Percentiles rank a stretch among this genome's conserved stretches.
Evolutionary conservation across 2,329 filamentous ascomycete genomes (phyloP).

Genomic region (Aspergillus hortae): DNA sequence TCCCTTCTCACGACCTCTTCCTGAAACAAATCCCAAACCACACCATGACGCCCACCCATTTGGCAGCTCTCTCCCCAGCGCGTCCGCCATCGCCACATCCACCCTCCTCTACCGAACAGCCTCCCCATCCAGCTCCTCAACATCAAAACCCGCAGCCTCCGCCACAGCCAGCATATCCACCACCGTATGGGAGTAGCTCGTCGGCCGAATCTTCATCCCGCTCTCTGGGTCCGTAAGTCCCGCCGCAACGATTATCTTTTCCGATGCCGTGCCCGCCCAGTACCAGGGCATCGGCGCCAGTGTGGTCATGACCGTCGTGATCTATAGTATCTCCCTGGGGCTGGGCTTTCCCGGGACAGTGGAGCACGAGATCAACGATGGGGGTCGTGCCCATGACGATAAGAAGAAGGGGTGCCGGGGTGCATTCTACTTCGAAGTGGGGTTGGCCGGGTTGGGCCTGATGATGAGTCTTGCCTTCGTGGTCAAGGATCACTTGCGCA

Average conservation of each 20-base stretch:
- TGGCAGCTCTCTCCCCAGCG: constrained; percentile 57
- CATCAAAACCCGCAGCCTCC: constrained; percentile 41
- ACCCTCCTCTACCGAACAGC: constrained; percentile 45
- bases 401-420: constrained; percentile 9
- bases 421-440: constrained; percentile 8
- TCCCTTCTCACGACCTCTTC: constrained; percentile 16
- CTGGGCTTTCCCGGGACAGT: constrained; percentile 15
- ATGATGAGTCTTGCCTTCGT: background rate
- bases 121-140: constrained; percentile 30
- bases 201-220: constrained; percentile 57
- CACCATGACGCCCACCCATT: constrained; percentile 58
- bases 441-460: constrained; percentile 4
- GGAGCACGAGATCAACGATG: constrained; percentile 10
- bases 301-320: constrained; percentile 12
- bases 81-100: constrained; percentile 54
- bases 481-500: background rate
- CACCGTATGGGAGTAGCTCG: constrained; percentile 56
- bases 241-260: no score
- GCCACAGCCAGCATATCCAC: constrained; percentile 52
- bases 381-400: constrained; percentile 4
- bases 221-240: constrained; percentile 48
- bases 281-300: constrained; percentile 20
- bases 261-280: no score
- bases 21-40: constrained; percentile 53
- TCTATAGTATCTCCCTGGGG: constrained; percentile 14